Base-by-base conservation (phyloP, 495 filamentous ascomycete genomes). In the Daldinia loculata region DNA sequence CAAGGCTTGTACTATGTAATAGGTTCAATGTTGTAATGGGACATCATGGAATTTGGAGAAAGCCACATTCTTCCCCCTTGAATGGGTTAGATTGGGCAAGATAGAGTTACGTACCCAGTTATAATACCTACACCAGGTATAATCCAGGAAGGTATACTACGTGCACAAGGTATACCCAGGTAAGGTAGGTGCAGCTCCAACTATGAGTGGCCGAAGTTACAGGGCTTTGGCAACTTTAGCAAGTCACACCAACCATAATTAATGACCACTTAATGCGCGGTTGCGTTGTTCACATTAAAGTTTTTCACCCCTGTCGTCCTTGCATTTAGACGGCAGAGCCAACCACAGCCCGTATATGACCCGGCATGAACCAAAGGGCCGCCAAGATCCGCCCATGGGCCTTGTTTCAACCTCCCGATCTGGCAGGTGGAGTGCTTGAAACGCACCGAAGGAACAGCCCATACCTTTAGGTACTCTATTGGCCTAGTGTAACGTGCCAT, bases 401-500 rank as follows among this genome's bases (percentile, higher is more conserved):
- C 50, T 41, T 64, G 61, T 64, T 69, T 66, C 65, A 69, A 26
- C 22, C 14, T 53, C 70, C 61, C 66, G 66, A 73, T 69, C 4
- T 29, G 66, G 70, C 61, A 73, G 70, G 70, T 73, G 61, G 70
- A 69, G 65, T 61, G 56, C 50, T 56, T 73, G 70, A 73, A 73
- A 73, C 70, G 70, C 50, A 57, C 57, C 66, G 63, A 69, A 61
- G 70, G 67, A 65, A 56, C 52, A 29, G 59, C 39, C 60, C 59
- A 22, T 61, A 12, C 29, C 60, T 32, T n/a, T n/a, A n/a, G n/a
- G n/a, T 58, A 73, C 45, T 55, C 48, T 39, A 69, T 69, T 69
- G 70, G 70, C 22, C 39, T 41, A 53, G 70, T 73, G 70, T 73
- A 73, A 73, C 70, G 70, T 69, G 66, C 70, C 70, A 73, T 73